phyloP scores from a whole-genome alignment of 148 eudicot genomes.

The Suaeda aralocaspica region DNA sequence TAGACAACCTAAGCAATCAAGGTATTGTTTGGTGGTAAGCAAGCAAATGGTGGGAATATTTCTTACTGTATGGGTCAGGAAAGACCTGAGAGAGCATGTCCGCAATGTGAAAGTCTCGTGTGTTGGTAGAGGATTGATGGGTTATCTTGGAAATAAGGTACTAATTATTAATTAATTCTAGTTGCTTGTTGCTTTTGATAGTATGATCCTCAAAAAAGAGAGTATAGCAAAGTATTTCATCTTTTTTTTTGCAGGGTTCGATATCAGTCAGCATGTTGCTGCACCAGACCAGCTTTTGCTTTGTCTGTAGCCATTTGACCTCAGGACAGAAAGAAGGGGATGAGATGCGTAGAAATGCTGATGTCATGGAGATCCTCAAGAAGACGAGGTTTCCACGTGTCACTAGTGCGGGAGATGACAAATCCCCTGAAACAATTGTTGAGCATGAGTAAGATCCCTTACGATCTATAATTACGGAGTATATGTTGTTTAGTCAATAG shows the following conservation, averaged over 20 bases:
- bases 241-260: slow-evolving; percentile 64
- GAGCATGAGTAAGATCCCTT: slow-evolving; percentile 76
- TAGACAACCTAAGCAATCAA: slow-evolving; percentile 40
- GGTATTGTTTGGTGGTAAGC: slow-evolving; percentile 78
- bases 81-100: slow-evolving; percentile 75
- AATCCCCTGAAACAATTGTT: slow-evolving; percentile 85
- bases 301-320: slow-evolving; percentile 88
- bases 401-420: slow-evolving; percentile 48
- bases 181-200: not conserved
- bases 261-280: slow-evolving; percentile 88
- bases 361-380: slow-evolving; percentile 86
- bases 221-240: slow-evolving; percentile 9
- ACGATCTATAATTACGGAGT: not conserved
- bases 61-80: slow-evolving; percentile 86
- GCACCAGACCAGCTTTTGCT: slow-evolving; percentile 95
- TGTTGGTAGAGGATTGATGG: slow-evolving; percentile 97
- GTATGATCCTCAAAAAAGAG: not conserved
- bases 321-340: slow-evolving; percentile 97
- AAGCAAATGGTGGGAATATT: slow-evolving; percentile 96
- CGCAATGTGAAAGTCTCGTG: slow-evolving; percentile 85
- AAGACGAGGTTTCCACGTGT: slow-evolving; percentile 92
- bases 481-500: not conserved
- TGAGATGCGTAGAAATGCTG: slow-evolving; percentile 84
- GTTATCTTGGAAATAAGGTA: slow-evolving; percentile 96
- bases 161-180: not conserved